Conservation (phyloP, 2,329 filamentous ascomycete genomes). For the Monilinia laxa region DNA sequence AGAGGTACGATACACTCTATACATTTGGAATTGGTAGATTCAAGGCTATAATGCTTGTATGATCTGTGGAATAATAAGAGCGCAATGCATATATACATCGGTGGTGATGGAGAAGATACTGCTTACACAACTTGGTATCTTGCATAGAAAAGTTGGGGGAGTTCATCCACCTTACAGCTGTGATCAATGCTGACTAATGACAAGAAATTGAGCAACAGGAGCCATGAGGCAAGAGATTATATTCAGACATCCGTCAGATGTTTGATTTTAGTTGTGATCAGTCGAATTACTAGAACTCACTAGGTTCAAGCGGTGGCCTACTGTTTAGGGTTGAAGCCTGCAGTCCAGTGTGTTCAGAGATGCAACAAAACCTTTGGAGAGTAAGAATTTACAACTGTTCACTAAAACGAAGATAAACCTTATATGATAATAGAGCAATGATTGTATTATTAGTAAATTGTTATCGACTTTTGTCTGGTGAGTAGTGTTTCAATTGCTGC, state of each 20-base stretch:
- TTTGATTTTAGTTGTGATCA: too few relatives aligned
- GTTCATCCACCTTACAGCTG: neutral
- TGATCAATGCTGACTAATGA: neutral
- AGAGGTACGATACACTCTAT: conserved; percentile 15
- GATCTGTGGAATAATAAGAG: too few relatives aligned
- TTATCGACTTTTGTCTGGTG: neutral
- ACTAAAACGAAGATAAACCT: neutral
- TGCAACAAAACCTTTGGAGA: neutral
- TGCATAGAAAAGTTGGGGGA: too few relatives aligned
- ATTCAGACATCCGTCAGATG: too few relatives aligned
- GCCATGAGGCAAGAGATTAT: too few relatives aligned
- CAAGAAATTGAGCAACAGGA: too few relatives aligned
- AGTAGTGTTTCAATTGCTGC: neutral
- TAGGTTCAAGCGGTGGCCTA: neutral
- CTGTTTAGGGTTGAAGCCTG: neutral
- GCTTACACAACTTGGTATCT: too few relatives aligned
- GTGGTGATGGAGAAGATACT: too few relatives aligned
- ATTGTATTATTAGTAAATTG: neutral
- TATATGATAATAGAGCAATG: too few relatives aligned
- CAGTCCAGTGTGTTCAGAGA: neutral
- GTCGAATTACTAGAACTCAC: too few relatives aligned
- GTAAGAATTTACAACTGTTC: neutral
- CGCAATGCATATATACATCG: too few relatives aligned
- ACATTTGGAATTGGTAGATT: neutral
- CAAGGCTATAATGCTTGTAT: neutral